Conservation (phyloP, 345 rosid species). For the Durio zibethinus region DNA sequence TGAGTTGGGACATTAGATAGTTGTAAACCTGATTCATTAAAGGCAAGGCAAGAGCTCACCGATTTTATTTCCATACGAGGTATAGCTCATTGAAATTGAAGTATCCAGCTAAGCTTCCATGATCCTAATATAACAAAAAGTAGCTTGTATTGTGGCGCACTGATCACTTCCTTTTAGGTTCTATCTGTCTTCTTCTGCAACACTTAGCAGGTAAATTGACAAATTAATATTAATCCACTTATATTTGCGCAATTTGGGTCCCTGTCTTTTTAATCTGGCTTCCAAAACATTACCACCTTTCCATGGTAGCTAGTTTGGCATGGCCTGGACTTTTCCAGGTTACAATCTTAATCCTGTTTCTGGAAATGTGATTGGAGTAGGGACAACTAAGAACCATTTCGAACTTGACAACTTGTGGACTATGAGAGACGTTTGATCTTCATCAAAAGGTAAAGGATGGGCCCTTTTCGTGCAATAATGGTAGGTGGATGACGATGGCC, state of each 20-base stretch:
- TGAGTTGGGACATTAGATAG: background rate
- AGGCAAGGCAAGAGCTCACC: background rate
- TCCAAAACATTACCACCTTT: background rate
- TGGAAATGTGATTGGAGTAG: background rate
- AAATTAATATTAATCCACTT: background rate
- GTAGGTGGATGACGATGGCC: background rate
- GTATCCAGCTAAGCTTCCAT: constrained; percentile 3
- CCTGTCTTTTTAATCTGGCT: background rate
- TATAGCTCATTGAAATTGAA: background rate
- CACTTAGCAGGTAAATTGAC: background rate
- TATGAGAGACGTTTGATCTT: background rate
- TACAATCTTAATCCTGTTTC: background rate
- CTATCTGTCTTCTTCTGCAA: background rate
- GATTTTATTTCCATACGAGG: background rate
- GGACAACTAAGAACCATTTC: background rate
- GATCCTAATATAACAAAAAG: background rate
- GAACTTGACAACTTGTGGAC: background rate
- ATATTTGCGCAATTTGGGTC: background rate
- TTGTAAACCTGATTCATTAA: background rate
- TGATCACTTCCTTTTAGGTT: background rate
- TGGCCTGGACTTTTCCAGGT: background rate
- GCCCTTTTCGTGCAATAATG: background rate
- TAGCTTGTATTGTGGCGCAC: background rate
- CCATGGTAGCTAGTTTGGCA: background rate
- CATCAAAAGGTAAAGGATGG: background rate